Percentiles rank a stretch among this genome's conserved stretches.
Evolutionary conservation across 495 filamentous ascomycete genomes (phyloP).

Genomic region (Friedmanniomyces endolithicus): DNA sequence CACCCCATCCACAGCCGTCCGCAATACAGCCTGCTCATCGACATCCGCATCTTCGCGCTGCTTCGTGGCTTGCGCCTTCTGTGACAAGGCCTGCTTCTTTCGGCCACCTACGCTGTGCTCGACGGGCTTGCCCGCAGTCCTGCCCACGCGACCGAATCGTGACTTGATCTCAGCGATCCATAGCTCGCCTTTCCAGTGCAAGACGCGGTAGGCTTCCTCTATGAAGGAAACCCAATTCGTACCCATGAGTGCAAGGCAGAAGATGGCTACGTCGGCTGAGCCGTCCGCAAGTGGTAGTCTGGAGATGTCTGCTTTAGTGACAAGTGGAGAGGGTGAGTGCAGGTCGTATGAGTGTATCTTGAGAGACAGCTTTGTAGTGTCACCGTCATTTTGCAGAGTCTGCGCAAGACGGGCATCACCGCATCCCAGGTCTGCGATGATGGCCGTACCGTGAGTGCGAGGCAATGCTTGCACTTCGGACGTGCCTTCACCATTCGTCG

Average conservation of each 20-base stretch:
- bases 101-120: slow-evolving; percentile 50
- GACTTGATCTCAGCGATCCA: slow-evolving; percentile 96
- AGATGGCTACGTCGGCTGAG: slow-evolving; percentile 71
- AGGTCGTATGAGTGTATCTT: slow-evolving; percentile 54
- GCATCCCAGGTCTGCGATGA: slow-evolving; percentile 78
- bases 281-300: slow-evolving; percentile 60
- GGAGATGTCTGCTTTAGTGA: slow-evolving; percentile 80
- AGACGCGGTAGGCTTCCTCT: slow-evolving; percentile 81
- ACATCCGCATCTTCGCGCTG: slow-evolving; percentile 35
- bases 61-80: slow-evolving; percentile 39
- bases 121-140: slow-evolving; percentile 41
- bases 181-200: slow-evolving; percentile 84
- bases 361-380: slow-evolving; percentile 50
- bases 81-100: slow-evolving; percentile 36
- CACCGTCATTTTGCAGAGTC: slow-evolving; percentile 38
- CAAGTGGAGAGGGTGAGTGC: slow-evolving; percentile 39
- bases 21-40: slow-evolving; percentile 28
- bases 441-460: slow-evolving; percentile 43
- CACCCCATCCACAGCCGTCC: slow-evolving; percentile 38
- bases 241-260: slow-evolving; percentile 95
- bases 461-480: neutral
- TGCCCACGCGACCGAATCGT: slow-evolving; percentile 58
- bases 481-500: neutral
- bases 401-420: slow-evolving; percentile 62
- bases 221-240: slow-evolving; percentile 95